Evolutionary conservation across 352 stramenopile species (phyloP), one percentile per base, ranked within the genome.

Genomic region (Phytophthora vignae): DNA sequence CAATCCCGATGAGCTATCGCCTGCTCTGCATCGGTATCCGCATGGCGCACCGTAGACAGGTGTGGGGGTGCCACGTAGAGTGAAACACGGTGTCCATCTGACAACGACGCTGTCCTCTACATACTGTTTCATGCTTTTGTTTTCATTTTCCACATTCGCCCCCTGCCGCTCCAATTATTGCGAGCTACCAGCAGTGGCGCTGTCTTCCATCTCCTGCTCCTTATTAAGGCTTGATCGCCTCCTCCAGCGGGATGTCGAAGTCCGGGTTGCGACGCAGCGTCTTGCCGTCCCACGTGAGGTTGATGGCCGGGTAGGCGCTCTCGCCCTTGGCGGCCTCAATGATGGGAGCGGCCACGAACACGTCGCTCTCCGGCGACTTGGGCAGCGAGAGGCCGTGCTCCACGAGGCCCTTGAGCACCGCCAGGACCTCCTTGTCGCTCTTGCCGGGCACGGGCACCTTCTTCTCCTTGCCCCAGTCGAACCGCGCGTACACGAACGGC

Each of bases 401-500:
- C 19, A 94, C 88, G 52, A 96, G 83, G n/a, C 72, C 83, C 70
- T 94, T 91, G 46, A 96, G 49, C 38, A 96, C 67, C 15, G 74
- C 70, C 29, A 92, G 77, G 58, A 96, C 89, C 81, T 96, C 87
- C 57, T 93, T 89, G 71, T 94, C 86, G 68, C 69, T 91, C 84
- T 95, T 96, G 75, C 88, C 82, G n/a, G 88, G 62, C 52, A 96
- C 85, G 38, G 87, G 90, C 44, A 96, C 78, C 78, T 96, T 81
- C 84, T 95, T 84, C 71, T 96, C 87, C 44, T 88, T 81, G 50
- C 90, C 90, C 90, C 90, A 96, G 69, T 95, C 87, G 60, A 87
- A 96, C 31, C 90, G 87, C 7, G 85, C 90, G 81, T 96, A 95
- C 56, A 96, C 85, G 65, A 96, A 96, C n/a, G 90, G 90, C 61